Base-by-base conservation (phyloP, 495 filamentous ascomycete genomes). In the Annulohypoxylon bovei region DNA sequence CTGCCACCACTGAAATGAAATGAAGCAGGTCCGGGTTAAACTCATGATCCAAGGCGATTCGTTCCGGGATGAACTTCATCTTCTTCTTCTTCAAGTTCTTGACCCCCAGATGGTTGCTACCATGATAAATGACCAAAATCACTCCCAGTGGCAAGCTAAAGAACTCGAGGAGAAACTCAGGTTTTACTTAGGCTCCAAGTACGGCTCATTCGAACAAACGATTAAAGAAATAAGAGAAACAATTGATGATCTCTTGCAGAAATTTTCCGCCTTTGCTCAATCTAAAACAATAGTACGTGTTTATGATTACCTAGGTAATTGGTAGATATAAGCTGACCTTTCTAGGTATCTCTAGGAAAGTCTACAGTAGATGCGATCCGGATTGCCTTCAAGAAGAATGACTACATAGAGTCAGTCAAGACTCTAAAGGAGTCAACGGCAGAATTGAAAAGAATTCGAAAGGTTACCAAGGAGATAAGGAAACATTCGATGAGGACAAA, bases 21-120 rank as follows among this genome's bases (percentile, higher is more conserved):
- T 71, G 14, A 40, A 59, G 0, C 33, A 55, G 23, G 52, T 71
- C n/a, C 60, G 40, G 6, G 58, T 25, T 28, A 58, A 49, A 27
- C 40, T 75, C 20, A 49, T 33, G 3, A 47, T 59, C 9, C 68
- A 71, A 44, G 35, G 55, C 23, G 58, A 68, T 14, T 63, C 33
- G 37, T 74, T 74, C 32, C 67, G 66, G 37, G 65, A 68, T 16
- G 72, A 74, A 20, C 22, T 70, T 6, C 37, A 64, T 30, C 49
- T 65, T 5, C 16, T 71, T 3, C 60, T 74, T n/a, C 46, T 57
- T 3, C 25, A 71, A 7, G 55, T 71, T 14, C 11, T 71, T 6
- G 53, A 71, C 16, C 32, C 57, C 35, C 16, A 58, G 6, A 5
- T 22, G 4, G 56, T 50, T 35, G n/a, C 23, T 6, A 35, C 32